Conservation (phyloP, 768 basidiomycete species). For the Calvatia gigantea region DNA sequence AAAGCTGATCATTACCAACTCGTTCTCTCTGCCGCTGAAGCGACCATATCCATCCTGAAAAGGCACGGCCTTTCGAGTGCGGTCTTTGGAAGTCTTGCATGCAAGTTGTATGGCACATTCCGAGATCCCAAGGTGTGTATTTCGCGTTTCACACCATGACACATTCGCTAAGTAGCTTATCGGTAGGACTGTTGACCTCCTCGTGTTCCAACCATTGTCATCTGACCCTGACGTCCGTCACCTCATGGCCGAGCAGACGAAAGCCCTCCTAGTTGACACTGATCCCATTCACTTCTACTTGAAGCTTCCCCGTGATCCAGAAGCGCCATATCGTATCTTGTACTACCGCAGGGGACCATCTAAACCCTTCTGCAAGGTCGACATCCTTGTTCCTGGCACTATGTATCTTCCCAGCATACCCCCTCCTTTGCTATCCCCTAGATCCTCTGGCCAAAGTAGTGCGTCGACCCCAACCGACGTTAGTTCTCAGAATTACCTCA, state of each 20-base stretch:
- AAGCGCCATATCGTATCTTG: conserved; percentile 10
- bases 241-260: conserved; percentile 6
- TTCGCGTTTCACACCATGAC: too few species aligned
- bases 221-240: not conserved
- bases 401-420: not conserved
- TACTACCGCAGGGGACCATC: conserved; percentile 14
- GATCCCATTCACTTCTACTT: conserved; percentile 13
- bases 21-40: conserved; percentile 21
- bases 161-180: too few species aligned
- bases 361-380: conserved; percentile 11
- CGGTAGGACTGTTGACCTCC: conserved; percentile 39
- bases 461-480: not conserved
- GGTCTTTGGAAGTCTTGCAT: conserved; percentile 37
- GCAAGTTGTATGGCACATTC: conserved; percentile 33
- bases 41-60: conserved; percentile 22
- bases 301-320: conserved; percentile 8
- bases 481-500: conserved; percentile 6
- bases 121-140: conserved; percentile 39
- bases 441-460: not conserved
- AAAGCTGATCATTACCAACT: conserved; percentile 9
- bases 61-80: conserved; percentile 24
- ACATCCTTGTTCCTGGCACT: conserved; percentile 13
- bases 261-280: not conserved
- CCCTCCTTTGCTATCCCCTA: not conserved
- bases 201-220: conserved; percentile 19